A percentile compares a stretch with the other conserved stretches of the same genome.
phyloP scores from a whole-genome alignment of 2,329 filamentous ascomycete species.

The Colletotrichum spaethianum region DNA sequence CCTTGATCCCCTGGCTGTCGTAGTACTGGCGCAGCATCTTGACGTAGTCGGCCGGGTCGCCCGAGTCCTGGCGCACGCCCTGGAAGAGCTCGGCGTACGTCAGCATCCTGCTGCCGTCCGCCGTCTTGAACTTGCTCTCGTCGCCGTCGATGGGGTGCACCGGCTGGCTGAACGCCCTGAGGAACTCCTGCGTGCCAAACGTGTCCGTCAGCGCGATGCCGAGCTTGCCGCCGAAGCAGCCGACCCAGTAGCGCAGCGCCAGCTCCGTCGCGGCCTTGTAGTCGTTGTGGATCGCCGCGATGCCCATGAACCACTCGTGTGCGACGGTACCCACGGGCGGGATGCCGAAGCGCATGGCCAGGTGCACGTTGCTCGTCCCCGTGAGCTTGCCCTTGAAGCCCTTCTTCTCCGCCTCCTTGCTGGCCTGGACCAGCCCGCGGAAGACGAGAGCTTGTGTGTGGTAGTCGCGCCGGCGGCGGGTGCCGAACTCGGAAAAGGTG shows the following conservation, averaged over 20 bases:
- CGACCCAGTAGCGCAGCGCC: conserved; percentile 89
- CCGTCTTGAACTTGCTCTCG: conserved; percentile 56
- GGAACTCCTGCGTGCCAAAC: conserved; percentile 91
- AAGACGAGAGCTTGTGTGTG: conserved; percentile 95
- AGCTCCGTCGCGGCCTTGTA: conserved; percentile 89
- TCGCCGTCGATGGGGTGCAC: conserved; percentile 61
- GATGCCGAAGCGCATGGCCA: conserved; percentile 93
- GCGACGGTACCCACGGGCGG: conserved; percentile 89
- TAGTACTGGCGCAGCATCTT: conserved; percentile 87
- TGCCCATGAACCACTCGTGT: conserved; percentile 99
- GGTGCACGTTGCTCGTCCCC: conserved; percentile 96
- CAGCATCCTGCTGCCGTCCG: conserved; percentile 56
- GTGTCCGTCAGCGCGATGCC: conserved; percentile 95
- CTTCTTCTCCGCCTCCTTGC: conserved; percentile 75
- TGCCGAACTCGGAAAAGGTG: conserved; percentile 94
- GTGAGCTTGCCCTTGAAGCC: conserved; percentile 81
- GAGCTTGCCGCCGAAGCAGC: conserved; percentile 88
- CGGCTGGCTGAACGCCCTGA: conserved; percentile 84
- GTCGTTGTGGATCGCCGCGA: conserved; percentile 89
- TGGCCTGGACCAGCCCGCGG: conserved; percentile 84
- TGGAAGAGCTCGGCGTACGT: conserved; percentile 87
- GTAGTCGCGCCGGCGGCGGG: conserved; percentile 89
- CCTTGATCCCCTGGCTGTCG: conserved; percentile 79
- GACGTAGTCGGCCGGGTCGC: conserved; percentile 85
- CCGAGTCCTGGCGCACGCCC: conserved; percentile 91